Conservation (phyloP, 805 yeast species). For the Cyberlindnera americana region DNA sequence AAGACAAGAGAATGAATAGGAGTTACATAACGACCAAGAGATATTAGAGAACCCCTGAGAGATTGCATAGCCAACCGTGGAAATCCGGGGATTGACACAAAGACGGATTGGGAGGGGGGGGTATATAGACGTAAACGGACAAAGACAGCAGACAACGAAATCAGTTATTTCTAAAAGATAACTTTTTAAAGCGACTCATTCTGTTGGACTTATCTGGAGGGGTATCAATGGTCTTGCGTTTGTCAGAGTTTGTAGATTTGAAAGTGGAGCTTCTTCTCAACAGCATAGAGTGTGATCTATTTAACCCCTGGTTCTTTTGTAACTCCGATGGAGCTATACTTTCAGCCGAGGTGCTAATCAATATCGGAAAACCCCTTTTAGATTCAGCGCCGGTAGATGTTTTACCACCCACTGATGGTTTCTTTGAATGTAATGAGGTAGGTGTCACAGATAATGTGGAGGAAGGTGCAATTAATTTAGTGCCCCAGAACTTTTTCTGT, state of each 20-base stretch:
- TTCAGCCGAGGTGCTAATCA: too few species aligned
- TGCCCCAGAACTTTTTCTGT: slow-evolving; percentile 55
- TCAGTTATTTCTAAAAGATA: slow-evolving; percentile 8
- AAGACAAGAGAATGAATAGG: too few species aligned
- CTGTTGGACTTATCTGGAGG: slow-evolving; percentile 9
- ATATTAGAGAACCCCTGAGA: too few species aligned
- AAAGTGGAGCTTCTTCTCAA: slow-evolving; percentile 5
- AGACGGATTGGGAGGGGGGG: background rate
- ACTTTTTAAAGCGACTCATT: slow-evolving; percentile 11
- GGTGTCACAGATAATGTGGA: too few species aligned
- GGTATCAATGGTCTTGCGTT: background rate
- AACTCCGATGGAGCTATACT: background rate
- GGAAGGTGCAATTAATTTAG: slow-evolving; percentile 32
- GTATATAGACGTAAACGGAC: too few species aligned
- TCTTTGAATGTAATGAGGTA: background rate
- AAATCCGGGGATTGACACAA: slow-evolving; percentile 10
- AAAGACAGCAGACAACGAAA: background rate
- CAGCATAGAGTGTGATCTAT: slow-evolving; percentile 6
- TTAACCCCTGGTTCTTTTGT: slow-evolving; percentile 1
- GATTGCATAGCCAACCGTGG: too few species aligned
- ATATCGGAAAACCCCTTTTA: too few species aligned
- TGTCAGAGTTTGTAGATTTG: background rate
- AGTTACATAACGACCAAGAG: too few species aligned
- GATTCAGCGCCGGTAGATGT: background rate
- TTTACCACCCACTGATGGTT: background rate